phyloP scores from a whole-genome alignment of 768 basidiomycete genomes.

The Boletus fagicola region DNA sequence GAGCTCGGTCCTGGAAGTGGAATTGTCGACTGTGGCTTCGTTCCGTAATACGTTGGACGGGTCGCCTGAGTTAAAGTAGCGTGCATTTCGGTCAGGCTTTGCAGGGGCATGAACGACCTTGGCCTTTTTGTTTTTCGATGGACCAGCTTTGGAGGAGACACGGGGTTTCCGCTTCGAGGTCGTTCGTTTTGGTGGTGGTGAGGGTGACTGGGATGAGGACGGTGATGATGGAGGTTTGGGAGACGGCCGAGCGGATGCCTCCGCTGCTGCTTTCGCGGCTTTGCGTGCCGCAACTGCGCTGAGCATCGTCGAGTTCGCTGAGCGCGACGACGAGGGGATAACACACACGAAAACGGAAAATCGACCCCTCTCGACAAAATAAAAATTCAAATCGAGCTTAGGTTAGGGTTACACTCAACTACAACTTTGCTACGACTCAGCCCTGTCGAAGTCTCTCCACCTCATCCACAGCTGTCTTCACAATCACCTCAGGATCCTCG shows the following conservation, averaged over 20 bases:
- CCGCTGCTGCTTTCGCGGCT: conserved; percentile 44
- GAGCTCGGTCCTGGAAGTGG: conserved; percentile 36
- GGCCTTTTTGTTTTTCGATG: conserved; percentile 30
- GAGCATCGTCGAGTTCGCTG: conserved; percentile 43
- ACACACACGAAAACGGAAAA: conserved; percentile 6
- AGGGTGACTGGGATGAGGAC: conserved; percentile 1
- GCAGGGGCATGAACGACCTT: conserved; percentile 29
- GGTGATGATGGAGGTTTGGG: conserved; percentile 14
- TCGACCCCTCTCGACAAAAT: neutral
- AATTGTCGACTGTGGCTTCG: conserved; percentile 28
- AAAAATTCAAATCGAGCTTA: neutral
- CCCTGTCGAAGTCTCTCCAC: conserved; percentile 7
- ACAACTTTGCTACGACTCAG: neutral
- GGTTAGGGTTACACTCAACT: too few species aligned
- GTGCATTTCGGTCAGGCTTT: conserved; percentile 16
- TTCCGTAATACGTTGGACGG: conserved; percentile 30
- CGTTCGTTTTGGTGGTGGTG: conserved; percentile 13
- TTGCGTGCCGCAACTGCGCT: conserved; percentile 74
- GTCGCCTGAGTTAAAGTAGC: conserved; percentile 38
- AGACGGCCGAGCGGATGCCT: conserved; percentile 11
- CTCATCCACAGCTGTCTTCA: conserved; percentile 3
- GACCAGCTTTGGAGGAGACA: conserved; percentile 17
- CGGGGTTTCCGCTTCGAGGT: conserved; percentile 48
- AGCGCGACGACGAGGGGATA: neutral
- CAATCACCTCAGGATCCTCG: conserved; percentile 5